Evolutionary conservation across 2,329 filamentous ascomycete genomes (phyloP), one percentile per base, ranked within the genome.

Genomic region (Boeremia lycopersici): DNA sequence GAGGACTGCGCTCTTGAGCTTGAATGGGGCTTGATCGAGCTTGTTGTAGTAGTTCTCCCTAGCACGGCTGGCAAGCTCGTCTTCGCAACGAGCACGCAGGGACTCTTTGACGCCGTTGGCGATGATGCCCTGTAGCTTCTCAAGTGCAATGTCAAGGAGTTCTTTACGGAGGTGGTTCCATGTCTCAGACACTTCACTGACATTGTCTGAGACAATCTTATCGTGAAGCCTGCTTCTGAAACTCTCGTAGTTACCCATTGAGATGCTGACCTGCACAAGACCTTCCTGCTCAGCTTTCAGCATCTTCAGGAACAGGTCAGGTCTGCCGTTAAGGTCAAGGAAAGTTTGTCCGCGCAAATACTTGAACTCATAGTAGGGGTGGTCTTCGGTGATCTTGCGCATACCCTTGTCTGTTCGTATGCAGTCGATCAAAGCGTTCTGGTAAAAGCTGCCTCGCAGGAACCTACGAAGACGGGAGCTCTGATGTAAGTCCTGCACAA

Each of bases 321-420:
- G 95, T 48, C 90, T 87, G 47, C 87, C 86, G 2, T 91, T 89
- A 55, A 98, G 84, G 62, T 95, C 89, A 36, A 81, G 80, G 57
- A 97, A 89, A 7, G 90, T 90, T 75, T 97, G 93, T 66, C 95
- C 92, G 61, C 91, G 87, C 17, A 99, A 82, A 67, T 99, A 99
- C 76, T 99, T 96, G 79, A 99, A 91, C 75, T 98, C 95, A 72
- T 98, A 98, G 75, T 96, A 98, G 0, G 92, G 91, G 69, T 98
- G 93, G 23, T 95, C 87, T 58, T 98, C 93, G 65, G 96, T 93
- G 64, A 99, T 98, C 69, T 91, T 90, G 53, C 90, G 89, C 48
- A 97, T 79, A 26, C 95, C 95, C 76, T 98, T 99, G 56, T 98
- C 93, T 0, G 95, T 99, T 50, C 95, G 87, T 58, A 86, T 86